These are phyloP conservation scores for Phyllosticta citrichinensis DNA, from an alignment of 2,329 filamentous ascomycete species.

Conservation along the genomic window DNA sequence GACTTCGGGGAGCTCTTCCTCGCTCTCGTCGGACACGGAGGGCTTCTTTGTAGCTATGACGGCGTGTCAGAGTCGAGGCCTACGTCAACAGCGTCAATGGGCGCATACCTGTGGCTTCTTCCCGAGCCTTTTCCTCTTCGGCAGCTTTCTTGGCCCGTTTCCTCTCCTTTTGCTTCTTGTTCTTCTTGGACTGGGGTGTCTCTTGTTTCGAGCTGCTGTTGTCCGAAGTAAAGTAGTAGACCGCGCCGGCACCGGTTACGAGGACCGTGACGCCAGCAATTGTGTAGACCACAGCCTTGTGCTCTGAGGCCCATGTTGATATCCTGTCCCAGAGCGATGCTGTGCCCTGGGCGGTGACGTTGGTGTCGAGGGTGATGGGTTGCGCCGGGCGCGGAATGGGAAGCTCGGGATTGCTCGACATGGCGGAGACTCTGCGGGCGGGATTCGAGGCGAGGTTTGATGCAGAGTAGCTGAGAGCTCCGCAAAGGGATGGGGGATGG, in stretches of 20 bases:
- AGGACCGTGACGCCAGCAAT: slow-evolving; percentile 90
- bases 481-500: not conserved
- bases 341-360: slow-evolving; percentile 29
- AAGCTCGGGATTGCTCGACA: slow-evolving; percentile 29
- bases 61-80: not conserved
- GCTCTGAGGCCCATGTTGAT: slow-evolving; percentile 85
- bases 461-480: not conserved
- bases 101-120: slow-evolving; percentile 19
- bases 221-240: slow-evolving; percentile 74
- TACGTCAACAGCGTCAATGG: not conserved
- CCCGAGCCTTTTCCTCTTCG: slow-evolving; percentile 39
- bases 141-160: slow-evolving; percentile 71
- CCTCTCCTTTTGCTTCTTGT: slow-evolving; percentile 81
- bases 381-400: slow-evolving; percentile 17
- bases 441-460: not conserved
- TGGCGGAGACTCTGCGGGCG: slow-evolving; percentile 18
- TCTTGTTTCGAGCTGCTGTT: slow-evolving; percentile 32
- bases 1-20: slow-evolving; percentile 41
- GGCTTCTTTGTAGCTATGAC: slow-evolving; percentile 26
- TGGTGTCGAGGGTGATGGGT: slow-evolving; percentile 12
- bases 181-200: slow-evolving; percentile 42
- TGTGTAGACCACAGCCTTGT: slow-evolving; percentile 92
- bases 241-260: slow-evolving; percentile 78
- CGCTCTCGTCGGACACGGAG: slow-evolving; percentile 25
- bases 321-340: slow-evolving; percentile 80